Base-by-base conservation (phyloP, 257 asterid genomes). In the Lycium barbarum region DNA sequence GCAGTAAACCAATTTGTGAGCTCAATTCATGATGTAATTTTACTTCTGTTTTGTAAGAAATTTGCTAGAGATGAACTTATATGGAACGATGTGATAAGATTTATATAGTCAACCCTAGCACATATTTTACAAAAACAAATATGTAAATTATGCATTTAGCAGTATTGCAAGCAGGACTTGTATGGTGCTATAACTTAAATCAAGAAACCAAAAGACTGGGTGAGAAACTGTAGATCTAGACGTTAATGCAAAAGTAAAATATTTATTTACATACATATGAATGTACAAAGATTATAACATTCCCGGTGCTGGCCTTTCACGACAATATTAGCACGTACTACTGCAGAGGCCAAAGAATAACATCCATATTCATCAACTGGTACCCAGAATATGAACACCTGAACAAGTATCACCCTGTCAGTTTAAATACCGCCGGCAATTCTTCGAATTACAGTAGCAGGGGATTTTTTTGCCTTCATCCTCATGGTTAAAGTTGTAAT, bases 401-500 rank as follows among this genome's bases (percentile, higher is more conserved):
- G 36, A 72, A 47, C 13, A 63, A 20, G 79, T 70, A 68, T 43
- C 54, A 53, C 49, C 45, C 54, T 15, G 22, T 91, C 85, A 93
- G 67, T 93, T 91, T 49, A 93, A 85, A 83, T 85, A 93, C 65
- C 81, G 93, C 88, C 94, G 89, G 87, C 93, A 93, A 72, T 89
- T 93, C 84, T 86, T 87, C 11, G 93, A 89, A 38, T 89, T 89
- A 79, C 96, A 93, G 78, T 86, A 89, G 88, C 96, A 91, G 7
- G 90, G 91, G 74, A 93, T 88, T 83, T 89, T 91, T 66, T 89
- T 88, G 61, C 93, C 93, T 67, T 90, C 97, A 71, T 90, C 95
- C 83, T 93, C 97, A 76, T 91, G 92, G 90, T 91, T 93, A 84
- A 93, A 93, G 85, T 90, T 93, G 89, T 93, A 91, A 84, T 93